Percentiles rank a stretch among this genome's conserved stretches.
Evolutionary conservation across 208 protist species (phyloP).

Genomic region (Herpetomonas muscarum): DNA sequence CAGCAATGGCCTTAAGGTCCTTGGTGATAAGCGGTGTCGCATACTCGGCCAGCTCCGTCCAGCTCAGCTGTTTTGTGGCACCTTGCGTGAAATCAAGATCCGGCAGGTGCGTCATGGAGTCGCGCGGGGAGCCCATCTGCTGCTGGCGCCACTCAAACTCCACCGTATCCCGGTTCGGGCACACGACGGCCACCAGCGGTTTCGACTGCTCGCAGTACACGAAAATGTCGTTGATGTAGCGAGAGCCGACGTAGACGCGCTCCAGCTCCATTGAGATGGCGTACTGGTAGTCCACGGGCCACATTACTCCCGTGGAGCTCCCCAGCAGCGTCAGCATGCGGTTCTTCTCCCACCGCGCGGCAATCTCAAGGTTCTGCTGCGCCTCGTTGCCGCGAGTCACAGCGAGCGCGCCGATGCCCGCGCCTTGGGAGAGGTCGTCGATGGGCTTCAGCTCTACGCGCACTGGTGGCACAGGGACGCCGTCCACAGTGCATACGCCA

Average conservation of each 20-base stretch:
- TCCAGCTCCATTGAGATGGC: slow-evolving; percentile 68
- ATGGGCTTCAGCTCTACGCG: slow-evolving; percentile 49
- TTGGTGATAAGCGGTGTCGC: slow-evolving; percentile 48
- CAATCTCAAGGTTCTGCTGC: slow-evolving; percentile 43
- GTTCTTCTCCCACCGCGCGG: slow-evolving; percentile 62
- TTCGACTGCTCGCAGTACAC: slow-evolving; percentile 65
- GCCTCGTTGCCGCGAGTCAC: slow-evolving; percentile 19
- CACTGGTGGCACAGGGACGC: slow-evolving; percentile 56
- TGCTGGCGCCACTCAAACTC: slow-evolving; percentile 74
- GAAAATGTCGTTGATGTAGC: slow-evolving; percentile 86
- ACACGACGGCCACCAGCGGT: slow-evolving; percentile 78
- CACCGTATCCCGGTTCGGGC: slow-evolving; percentile 78
- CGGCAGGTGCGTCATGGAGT: too few species aligned
- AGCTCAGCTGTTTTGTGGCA: slow-evolving; percentile 45
- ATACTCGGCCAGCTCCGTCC: slow-evolving; percentile 65
- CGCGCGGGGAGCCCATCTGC: too few species aligned
- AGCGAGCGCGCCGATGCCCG: slow-evolving; percentile 57
- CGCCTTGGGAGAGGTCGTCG: slow-evolving; percentile 38
- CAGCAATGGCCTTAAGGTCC: slow-evolving; percentile 51
- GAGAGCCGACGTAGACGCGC: slow-evolving; percentile 62
- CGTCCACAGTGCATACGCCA: slow-evolving; percentile 74
- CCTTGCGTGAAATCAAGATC: too few species aligned
- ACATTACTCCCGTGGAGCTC: slow-evolving; percentile 60
- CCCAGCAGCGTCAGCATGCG: slow-evolving; percentile 65
- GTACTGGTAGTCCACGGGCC: slow-evolving; percentile 74